A percentile compares a stretch with the other conserved stretches of the same genome.
These are phyloP conservation scores for Apiospora phragmitis DNA, from an alignment of 2,329 filamentous ascomycete species.

Conservation along the genomic window DNA sequence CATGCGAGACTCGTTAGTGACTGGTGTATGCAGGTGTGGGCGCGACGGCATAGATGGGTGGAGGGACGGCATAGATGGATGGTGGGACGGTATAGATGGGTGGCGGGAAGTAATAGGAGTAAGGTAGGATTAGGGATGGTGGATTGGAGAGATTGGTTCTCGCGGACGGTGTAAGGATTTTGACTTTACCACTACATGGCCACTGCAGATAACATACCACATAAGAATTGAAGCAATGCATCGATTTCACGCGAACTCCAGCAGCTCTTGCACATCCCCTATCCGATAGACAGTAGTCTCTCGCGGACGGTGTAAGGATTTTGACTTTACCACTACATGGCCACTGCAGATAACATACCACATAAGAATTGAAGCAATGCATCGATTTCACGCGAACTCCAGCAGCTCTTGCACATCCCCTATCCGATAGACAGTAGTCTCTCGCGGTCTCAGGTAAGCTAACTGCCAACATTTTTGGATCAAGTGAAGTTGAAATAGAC, in stretches of 20 bases:
- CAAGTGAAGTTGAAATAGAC: background rate
- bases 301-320: background rate
- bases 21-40: background rate
- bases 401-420: background rate
- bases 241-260: background rate
- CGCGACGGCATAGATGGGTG: background rate
- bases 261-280: background rate
- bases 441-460: too few relatives aligned
- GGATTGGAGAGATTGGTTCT: background rate
- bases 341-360: background rate
- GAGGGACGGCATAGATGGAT: background rate
- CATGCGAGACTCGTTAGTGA: background rate
- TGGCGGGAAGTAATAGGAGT: background rate
- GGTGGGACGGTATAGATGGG: background rate
- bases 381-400: background rate
- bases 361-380: background rate
- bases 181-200: background rate
- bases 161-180: background rate
- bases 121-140: background rate
- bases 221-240: background rate
- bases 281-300: background rate
- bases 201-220: slow-evolving; percentile 1
- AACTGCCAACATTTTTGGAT: background rate
- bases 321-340: background rate
- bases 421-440: background rate